These are phyloP conservation scores for Mycena olivaceomarginata DNA, from an alignment of 768 basidiomycete genomes.

Conservation along the genomic window DNA sequence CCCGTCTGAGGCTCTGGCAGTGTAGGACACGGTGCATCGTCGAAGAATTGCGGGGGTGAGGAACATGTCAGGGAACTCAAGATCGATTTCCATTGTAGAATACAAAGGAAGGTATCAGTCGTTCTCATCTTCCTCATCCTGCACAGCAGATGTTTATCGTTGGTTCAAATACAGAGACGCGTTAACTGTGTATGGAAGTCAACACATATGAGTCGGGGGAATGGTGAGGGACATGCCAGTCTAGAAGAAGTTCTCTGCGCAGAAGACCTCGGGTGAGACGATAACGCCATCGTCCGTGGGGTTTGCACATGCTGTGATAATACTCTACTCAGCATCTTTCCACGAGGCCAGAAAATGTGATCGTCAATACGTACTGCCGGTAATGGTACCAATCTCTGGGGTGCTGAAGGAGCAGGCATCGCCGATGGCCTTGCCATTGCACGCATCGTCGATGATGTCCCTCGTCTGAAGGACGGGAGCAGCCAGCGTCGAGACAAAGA, in stretches of 20 bases:
- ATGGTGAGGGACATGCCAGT: slow-evolving; percentile 12
- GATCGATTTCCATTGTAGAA: slow-evolving; percentile 14
- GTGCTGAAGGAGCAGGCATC: slow-evolving; percentile 27
- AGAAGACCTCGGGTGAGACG: slow-evolving; percentile 22
- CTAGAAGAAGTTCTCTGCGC: slow-evolving; percentile 19
- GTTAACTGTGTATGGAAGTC: slow-evolving; percentile 21
- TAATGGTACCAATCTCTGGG: slow-evolving; percentile 22
- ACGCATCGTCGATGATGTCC: slow-evolving; percentile 24
- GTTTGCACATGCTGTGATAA: slow-evolving; percentile 20
- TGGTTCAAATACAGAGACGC: slow-evolving; percentile 19
- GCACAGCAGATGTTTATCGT: slow-evolving; percentile 17
- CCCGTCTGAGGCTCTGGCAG: too few relatives aligned
- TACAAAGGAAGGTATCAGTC: slow-evolving; percentile 19
- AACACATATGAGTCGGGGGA: slow-evolving; percentile 16
- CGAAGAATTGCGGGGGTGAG: too few relatives aligned
- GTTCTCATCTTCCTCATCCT: slow-evolving; percentile 19
- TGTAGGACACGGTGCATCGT: too few relatives aligned
- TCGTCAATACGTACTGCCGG: slow-evolving; percentile 24
- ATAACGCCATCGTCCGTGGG: slow-evolving; percentile 22
- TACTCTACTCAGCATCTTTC: slow-evolving; percentile 19
- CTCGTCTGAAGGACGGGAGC: slow-evolving; percentile 20
- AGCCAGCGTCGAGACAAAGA: slow-evolving; percentile 20
- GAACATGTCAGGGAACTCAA: slow-evolving; percentile 13
- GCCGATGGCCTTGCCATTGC: slow-evolving; percentile 24
- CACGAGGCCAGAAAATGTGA: slow-evolving; percentile 15